Percentiles rank a stretch among this genome's conserved stretches.
Evolutionary conservation across 1,139 yeast species (phyloP).

Genomic region (Trichomonascaceae sp.): DNA sequence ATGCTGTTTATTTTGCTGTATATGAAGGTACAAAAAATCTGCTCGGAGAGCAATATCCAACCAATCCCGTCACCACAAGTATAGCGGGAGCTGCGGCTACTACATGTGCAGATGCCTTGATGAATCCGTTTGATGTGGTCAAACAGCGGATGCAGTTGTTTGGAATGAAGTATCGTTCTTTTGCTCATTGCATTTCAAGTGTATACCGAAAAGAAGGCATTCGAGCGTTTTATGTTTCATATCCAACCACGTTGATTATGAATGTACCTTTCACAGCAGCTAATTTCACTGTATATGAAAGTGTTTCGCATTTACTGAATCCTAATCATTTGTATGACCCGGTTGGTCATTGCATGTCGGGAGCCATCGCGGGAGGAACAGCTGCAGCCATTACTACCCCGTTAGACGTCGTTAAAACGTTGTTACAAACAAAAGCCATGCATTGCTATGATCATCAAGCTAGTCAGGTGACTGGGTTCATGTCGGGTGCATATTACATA

Average conservation of each 20-base stretch:
- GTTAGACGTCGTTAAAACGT: conserved; percentile 88
- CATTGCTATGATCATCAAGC: conserved; percentile 39
- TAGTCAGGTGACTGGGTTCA: conserved; percentile 59
- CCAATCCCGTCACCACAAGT: conserved; percentile 36
- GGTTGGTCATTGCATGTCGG: conserved; percentile 83
- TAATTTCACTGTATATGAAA: conserved; percentile 90
- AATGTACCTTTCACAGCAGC: conserved; percentile 94
- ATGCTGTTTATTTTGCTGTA: conserved; percentile 94
- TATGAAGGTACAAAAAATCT: conserved; percentile 77
- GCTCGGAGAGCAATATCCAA: conserved; percentile 36
- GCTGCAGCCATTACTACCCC: conserved; percentile 98
- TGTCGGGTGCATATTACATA: conserved; percentile 65
- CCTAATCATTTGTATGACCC: conserved; percentile 83
- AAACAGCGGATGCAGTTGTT: conserved; percentile 76
- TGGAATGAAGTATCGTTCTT: conserved; percentile 28
- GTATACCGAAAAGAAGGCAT: conserved; percentile 75
- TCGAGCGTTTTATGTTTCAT: conserved; percentile 79
- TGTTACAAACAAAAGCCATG: conserved; percentile 67
- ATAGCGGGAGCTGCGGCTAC: conserved; percentile 68
- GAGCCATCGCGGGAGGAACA: conserved; percentile 92
- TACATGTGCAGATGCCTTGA: conserved; percentile 84
- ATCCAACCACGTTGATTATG: conserved; percentile 91
- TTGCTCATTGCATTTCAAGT: conserved; percentile 35
- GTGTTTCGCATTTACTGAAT: conserved; percentile 67
- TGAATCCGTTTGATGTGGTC: conserved; percentile 96